Evolutionary conservation across 805 yeast species (phyloP), one percentile per base, ranked within the genome.

Genomic region (Saccharomycopsis lassenensis): DNA sequence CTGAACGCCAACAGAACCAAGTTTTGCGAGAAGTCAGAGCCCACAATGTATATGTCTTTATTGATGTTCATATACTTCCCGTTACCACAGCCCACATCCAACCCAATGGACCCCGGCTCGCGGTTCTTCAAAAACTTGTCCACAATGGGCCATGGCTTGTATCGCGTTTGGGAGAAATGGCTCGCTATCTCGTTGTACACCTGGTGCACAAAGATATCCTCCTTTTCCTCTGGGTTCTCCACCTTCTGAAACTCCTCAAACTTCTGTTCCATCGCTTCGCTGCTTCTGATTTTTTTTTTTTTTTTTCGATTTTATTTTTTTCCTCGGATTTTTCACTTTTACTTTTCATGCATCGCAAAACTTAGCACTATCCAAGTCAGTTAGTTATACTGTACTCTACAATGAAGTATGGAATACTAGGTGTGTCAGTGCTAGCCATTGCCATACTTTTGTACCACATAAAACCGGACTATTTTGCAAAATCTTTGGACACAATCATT

Each of bases 91-190:
- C 98, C 98, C 15, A 89, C 84, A 58, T 91, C 98, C 20, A 86
- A 64, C 1, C 98, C 98, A 1, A 89, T 44, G 1, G 77, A 59
- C 29, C 84, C 79, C 4, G 59, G 58, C 0, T 52, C 41, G 48
- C 71, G 69, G 1, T 56, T 47, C 7, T 48, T 51, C 30, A 91
- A 57, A 51, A 80, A 91, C 41, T 65, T 56, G 35, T 82, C 83
- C 18, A 91, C 98, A 15, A 86, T 75, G 5, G 97, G 97, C 98
- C 98, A 91, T 19, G 97, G 96, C 61, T 63, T 89, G 59, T 87
- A 91, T 32, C 98, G 58, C 0, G 98, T 91, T 47, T 79, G 79
- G 2, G 97, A 87, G 55, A 91, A 91, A 55, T 91, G 98, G 7
- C 77, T 48, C 0, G 98, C 97, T 20, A 91, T 91, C 41, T 81